A percentile compares a stretch with the other conserved stretches of the same genome.
Conservation (phyloP, 2,329 filamentous ascomycete genomes). For the Colletotrichum magnum region DNA sequence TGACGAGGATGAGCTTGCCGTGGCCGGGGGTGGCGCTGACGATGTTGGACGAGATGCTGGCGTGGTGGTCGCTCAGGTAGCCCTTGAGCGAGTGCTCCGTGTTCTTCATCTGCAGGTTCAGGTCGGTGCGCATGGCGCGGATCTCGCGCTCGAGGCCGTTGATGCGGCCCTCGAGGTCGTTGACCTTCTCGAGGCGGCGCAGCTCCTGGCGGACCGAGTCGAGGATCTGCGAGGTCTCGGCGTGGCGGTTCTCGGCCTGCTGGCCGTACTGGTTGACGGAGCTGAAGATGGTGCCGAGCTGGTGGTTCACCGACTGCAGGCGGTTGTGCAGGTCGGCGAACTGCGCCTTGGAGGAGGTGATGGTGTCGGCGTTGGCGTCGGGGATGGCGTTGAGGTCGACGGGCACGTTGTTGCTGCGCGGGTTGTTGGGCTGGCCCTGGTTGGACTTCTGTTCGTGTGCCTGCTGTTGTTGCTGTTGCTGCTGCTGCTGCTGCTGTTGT, state of each 20-base stretch:
- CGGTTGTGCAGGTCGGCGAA: conserved; percentile 90
- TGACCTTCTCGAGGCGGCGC: conserved; percentile 59
- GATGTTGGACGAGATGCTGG: conserved; percentile 63
- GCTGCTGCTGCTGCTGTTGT: conserved; percentile 47
- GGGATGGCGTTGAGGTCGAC: conserved; percentile 58
- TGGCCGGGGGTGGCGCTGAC: conserved; percentile 64
- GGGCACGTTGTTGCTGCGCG: conserved; percentile 47
- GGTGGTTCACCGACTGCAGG: conserved; percentile 80
- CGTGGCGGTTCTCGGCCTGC: conserved; percentile 69
- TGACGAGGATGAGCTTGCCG: conserved; percentile 73
- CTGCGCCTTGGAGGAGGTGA: conserved; percentile 70
- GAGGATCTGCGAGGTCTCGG: conserved; percentile 65
- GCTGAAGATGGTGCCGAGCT: conserved; percentile 74
- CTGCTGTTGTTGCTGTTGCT: conserved; percentile 52
- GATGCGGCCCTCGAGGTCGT: conserved; percentile 60
- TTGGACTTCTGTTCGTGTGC: conserved; percentile 47
- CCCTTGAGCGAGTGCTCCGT: conserved; percentile 68
- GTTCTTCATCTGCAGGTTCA: conserved; percentile 63
- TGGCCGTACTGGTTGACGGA: conserved; percentile 66
- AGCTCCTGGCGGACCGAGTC: conserved; percentile 62
- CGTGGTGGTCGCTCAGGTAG: conserved; percentile 66
- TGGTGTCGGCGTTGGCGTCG: conserved; percentile 63
- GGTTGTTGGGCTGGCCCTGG: conserved; percentile 45
- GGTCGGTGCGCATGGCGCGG: conserved; percentile 68
- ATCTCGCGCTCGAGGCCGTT: conserved; percentile 71